These are phyloP conservation scores for Microsporum ferrugineum DNA, from an alignment of 2,329 filamentous ascomycete genomes.

Conservation along the genomic window DNA sequence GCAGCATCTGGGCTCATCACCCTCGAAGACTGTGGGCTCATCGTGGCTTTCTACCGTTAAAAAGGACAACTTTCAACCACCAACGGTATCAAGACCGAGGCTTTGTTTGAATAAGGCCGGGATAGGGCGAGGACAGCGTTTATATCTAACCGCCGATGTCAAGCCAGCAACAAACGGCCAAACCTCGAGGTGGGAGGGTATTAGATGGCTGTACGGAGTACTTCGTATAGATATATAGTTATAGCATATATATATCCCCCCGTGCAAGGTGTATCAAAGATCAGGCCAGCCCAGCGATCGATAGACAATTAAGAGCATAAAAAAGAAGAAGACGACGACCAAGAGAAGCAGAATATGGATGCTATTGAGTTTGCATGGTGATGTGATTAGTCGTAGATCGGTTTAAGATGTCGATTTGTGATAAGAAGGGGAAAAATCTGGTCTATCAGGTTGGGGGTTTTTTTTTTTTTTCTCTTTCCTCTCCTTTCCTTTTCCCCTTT, in stretches of 20 bases:
- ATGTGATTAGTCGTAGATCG: constrained; percentile 11
- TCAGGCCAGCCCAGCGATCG: background rate
- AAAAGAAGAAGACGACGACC: background rate
- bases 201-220: background rate
- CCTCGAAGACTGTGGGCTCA: constrained; percentile 14
- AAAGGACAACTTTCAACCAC: background rate
- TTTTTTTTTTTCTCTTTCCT: background rate
- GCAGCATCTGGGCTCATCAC: constrained; percentile 25
- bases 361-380: constrained; percentile 8
- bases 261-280: background rate
- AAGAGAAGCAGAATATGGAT: background rate
- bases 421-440: background rate
- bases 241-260: background rate
- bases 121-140: background rate
- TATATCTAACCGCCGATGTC: background rate
- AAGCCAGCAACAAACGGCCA: background rate
- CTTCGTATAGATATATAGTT: background rate
- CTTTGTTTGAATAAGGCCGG: background rate
- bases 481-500: background rate
- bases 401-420: background rate
- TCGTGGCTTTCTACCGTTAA: background rate
- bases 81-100: background rate
- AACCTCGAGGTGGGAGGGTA: background rate
- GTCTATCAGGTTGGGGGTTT: constrained; percentile 6
- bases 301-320: background rate